These are phyloP conservation scores for Fusarium sp. DNA, from an alignment of 2,329 filamentous ascomycete species.

Conservation along the genomic window DNA sequence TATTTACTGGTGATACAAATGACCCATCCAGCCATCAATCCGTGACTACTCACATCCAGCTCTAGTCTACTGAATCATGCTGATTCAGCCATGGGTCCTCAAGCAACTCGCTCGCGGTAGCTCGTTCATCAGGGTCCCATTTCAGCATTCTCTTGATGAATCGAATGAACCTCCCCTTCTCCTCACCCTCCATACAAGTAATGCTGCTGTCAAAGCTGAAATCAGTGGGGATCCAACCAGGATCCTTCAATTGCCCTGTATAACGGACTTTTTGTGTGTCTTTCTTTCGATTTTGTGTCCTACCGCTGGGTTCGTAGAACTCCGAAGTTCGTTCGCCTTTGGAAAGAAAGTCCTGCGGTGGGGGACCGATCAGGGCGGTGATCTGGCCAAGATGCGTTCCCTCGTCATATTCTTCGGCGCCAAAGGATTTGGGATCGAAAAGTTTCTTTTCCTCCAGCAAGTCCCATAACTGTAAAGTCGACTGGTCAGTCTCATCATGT, in stretches of 20 bases:
- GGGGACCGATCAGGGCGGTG: constrained; percentile 4
- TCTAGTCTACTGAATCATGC: background rate
- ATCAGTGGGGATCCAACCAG: constrained; percentile 33
- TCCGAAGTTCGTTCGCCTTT: background rate
- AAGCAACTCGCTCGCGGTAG: constrained; percentile 47
- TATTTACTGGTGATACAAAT: background rate
- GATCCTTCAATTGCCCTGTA: constrained; percentile 40
- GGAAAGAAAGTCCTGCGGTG: background rate
- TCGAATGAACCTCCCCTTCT: constrained; percentile 44
- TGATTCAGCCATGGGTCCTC: constrained; percentile 47
- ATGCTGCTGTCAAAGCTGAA: constrained; percentile 25
- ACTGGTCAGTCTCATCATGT: no score
- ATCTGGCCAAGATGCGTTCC: constrained; percentile 19
- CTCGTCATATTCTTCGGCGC: constrained; percentile 10
- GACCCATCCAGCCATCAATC: background rate
- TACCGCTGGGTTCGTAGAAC: background rate
- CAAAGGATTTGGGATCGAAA: constrained; percentile 1
- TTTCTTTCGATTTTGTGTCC: no score
- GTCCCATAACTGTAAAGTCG: constrained; percentile 15
- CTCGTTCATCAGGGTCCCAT: constrained; percentile 48
- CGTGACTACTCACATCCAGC: rapidly evolving
- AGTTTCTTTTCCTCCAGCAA: constrained; percentile 17
- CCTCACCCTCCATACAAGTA: constrained; percentile 1
- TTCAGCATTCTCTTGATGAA: constrained; percentile 48
- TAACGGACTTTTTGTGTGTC: background rate